Conservation (phyloP, 1,284 basidiomycete genomes). For the Cutaneotrichosporon spelunceum region DNA sequence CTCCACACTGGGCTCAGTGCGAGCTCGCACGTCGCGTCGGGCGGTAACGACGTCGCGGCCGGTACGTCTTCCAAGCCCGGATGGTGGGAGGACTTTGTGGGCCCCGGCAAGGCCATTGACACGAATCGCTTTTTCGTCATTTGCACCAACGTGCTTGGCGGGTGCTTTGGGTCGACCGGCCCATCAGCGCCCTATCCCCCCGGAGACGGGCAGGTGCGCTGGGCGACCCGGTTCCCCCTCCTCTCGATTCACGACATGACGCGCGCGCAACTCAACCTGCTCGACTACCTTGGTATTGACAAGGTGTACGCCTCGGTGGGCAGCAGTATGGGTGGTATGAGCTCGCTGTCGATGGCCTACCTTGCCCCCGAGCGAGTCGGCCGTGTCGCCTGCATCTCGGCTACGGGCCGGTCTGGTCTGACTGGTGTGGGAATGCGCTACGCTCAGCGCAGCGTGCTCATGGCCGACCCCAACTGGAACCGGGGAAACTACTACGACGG, state of each 20-base stretch:
- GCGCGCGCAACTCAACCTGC: constrained; percentile 78
- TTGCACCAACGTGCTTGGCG: constrained; percentile 95
- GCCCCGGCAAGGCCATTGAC: constrained; percentile 88
- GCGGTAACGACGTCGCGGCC: constrained; percentile 68
- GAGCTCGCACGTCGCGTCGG: constrained; percentile 90
- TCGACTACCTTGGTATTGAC: constrained; percentile 80
- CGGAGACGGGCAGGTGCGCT: constrained; percentile 62
- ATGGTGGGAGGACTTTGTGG: constrained; percentile 99
- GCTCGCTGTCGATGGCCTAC: constrained; percentile 92
- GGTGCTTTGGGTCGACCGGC: constrained; percentile 95
- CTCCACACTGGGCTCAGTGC: constrained; percentile 94
- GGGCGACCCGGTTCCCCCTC: constrained; percentile 88
- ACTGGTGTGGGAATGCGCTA: constrained; percentile 92
- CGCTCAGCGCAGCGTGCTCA: constrained; percentile 84
- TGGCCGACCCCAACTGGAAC: constrained; percentile 99
- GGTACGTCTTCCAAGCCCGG: constrained; percentile 56
- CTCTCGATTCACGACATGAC: constrained; percentile 95
- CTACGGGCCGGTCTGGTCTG: constrained; percentile 85
- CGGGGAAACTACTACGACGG: constrained; percentile 95
- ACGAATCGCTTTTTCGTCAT: constrained; percentile 90
- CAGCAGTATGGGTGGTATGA: constrained; percentile 96
- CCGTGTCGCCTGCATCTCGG: constrained; percentile 88
- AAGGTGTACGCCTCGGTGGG: constrained; percentile 90
- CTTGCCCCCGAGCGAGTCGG: constrained; percentile 83
- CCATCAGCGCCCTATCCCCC: constrained; percentile 67